These are phyloP conservation scores for Odontarrhena argentea DNA, from an alignment of 345 rosid genomes.

Conservation along the genomic window DNA sequence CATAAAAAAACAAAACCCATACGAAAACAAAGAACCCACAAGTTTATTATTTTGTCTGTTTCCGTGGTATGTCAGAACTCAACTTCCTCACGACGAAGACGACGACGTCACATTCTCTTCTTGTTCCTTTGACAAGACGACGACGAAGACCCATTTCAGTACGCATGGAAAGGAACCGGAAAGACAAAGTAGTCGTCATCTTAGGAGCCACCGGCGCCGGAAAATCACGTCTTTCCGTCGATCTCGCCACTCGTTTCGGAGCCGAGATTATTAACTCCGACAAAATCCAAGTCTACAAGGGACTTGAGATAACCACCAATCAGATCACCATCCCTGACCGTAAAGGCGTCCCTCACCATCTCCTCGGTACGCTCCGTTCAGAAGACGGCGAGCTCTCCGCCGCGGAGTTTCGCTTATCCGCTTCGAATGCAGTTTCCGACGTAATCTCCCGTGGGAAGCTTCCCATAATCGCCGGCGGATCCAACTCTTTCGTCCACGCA, in stretches of 20 bases:
- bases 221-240: slow-evolving; percentile 77
- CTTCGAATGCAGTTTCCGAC: slow-evolving; percentile 44
- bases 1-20: slow-evolving; percentile 21
- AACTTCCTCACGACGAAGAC: slow-evolving; percentile 35
- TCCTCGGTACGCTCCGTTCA: slow-evolving; percentile 59
- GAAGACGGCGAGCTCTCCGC: slow-evolving; percentile 57
- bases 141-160: slow-evolving; percentile 13
- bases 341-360: slow-evolving; percentile 70
- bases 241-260: slow-evolving; percentile 57
- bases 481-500: slow-evolving; percentile 82
- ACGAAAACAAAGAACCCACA: not conserved
- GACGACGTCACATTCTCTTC: slow-evolving; percentile 19
- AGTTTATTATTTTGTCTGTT: slow-evolving; percentile 29
- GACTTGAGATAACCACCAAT: slow-evolving; percentile 86
- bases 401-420: slow-evolving; percentile 57
- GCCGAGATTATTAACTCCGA: slow-evolving; percentile 84
- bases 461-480: slow-evolving; percentile 88
- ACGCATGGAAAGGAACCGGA: slow-evolving; percentile 25
- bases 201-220: slow-evolving; percentile 95
- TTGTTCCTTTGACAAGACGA: slow-evolving; percentile 11
- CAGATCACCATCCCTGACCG: slow-evolving; percentile 64
- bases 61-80: slow-evolving; percentile 39
- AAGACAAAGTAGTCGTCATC: slow-evolving; percentile 69
- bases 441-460: slow-evolving; percentile 48
- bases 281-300: slow-evolving; percentile 80